These are phyloP conservation scores for Cladosporium oxysporum DNA, from an alignment of 2,329 filamentous ascomycete species.

Conservation along the genomic window DNA sequence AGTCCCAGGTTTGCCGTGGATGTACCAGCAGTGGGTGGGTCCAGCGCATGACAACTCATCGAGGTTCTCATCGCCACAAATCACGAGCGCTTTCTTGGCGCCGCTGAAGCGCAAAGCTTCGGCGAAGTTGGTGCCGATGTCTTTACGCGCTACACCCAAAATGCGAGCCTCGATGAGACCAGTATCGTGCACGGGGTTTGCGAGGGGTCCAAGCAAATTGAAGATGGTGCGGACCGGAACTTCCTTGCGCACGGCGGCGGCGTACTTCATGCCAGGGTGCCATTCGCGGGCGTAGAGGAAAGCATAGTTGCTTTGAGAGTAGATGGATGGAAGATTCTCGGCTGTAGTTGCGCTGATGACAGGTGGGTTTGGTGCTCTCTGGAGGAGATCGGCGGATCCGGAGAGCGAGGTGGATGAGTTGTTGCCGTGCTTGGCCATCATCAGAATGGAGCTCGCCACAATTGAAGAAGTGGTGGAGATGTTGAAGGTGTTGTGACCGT, in stretches of 20 bases:
- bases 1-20: conserved; percentile 40
- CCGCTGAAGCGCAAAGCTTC: conserved; percentile 78
- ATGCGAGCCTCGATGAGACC: conserved; percentile 78
- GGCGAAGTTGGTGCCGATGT: conserved; percentile 85
- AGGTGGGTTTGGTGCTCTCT: conserved; percentile 73
- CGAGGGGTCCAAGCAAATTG: conserved; percentile 90
- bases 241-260: conserved; percentile 80
- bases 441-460: conserved; percentile 78
- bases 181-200: conserved; percentile 81
- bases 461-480: conserved; percentile 95
- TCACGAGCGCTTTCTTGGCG: conserved; percentile 79
- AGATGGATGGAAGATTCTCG: conserved; percentile 69
- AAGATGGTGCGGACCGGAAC: conserved; percentile 96
- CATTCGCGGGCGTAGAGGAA: conserved; percentile 96
- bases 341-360: conserved; percentile 74
- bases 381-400: conserved; percentile 88
- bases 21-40: conserved; percentile 79
- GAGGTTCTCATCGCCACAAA: conserved; percentile 91
- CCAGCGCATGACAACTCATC: conserved; percentile 95
- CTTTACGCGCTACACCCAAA: conserved; percentile 86
- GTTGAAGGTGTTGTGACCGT: conserved; percentile 97
- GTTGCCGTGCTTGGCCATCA: conserved; percentile 95
- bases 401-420: conserved; percentile 93
- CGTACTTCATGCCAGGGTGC: conserved; percentile 91
- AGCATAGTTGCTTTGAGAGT: conserved; percentile 81